Percentiles rank a stretch among this genome's conserved stretches.
Evolutionary conservation across 208 protist species (phyloP).

Genomic region (Sergeia podlipaevii): DNA sequence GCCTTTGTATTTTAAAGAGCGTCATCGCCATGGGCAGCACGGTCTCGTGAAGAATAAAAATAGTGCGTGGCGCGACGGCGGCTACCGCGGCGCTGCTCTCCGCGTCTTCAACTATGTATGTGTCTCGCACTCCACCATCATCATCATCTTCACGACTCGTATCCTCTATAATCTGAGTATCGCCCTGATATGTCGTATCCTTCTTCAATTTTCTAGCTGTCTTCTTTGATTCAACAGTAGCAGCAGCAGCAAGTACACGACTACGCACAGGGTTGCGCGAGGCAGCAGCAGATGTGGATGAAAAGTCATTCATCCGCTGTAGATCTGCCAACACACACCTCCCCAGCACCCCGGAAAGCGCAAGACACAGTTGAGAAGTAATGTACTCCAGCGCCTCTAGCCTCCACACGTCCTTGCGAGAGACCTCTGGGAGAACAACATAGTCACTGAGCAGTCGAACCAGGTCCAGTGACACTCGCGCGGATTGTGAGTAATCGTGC

Average conservation of each 20-base stretch:
- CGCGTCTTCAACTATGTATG: not conserved
- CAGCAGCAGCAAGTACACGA: not conserved
- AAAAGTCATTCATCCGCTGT: not conserved
- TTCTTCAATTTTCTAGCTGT: not conserved
- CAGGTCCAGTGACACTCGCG: constrained; percentile 24
- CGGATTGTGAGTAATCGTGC: constrained; percentile 40
- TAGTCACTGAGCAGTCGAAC: constrained; percentile 51
- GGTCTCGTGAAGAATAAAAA: constrained; percentile 56
- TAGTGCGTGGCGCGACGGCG: constrained; percentile 10
- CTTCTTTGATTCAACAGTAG: not conserved
- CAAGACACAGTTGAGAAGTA: constrained; percentile 33
- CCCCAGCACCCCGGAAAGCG: constrained; percentile 33
- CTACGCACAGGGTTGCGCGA: not conserved
- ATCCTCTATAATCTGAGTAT: too few species aligned
- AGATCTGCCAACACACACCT: constrained; percentile 31
- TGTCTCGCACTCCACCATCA: not conserved
- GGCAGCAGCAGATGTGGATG: not conserved
- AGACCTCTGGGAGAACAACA: constrained; percentile 37
- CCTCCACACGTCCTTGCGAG: constrained; percentile 59
- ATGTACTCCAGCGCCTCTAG: constrained; percentile 54
- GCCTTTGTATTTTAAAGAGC: constrained; percentile 42
- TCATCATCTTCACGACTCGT: not conserved
- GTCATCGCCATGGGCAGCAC: constrained; percentile 39
- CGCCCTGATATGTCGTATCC: not conserved
- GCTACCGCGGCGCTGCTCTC: not conserved